Evolutionary conservation across 176 grass and related monocot genomes (phyloP), one percentile per base, ranked within the genome.

Genomic region (Oryza rufipogon): DNA sequence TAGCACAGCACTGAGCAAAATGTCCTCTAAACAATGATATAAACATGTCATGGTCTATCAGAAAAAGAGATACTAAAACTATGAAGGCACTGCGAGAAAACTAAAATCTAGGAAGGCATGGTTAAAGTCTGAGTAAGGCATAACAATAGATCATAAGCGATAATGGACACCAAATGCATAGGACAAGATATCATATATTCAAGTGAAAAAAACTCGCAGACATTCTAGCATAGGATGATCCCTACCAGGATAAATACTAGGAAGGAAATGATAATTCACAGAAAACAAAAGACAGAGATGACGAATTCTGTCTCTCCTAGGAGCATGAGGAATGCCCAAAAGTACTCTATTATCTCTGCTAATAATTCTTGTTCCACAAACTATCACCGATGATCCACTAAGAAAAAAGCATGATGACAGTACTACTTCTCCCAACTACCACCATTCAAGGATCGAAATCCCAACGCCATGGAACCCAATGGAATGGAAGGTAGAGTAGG

Each of bases 1-100:
- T 11, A 58, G 23, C 51, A 58, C 73, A 82, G 58, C 56, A 45
- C 16, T 9, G 49, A 83, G 49, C 30, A 32, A 75, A 87, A 60
- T 28, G 8, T 15, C 65, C 11, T 75, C 63, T 63, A n/a, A 15
- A 70, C 1, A 80, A 64, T 49, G 26, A 11, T 12, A 82, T 38
- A 23, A 73, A 13, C 19, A n/a, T 75, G 79, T 83, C 60, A 90
- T 73, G 70, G 0, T 9, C 36, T 16, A 30, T 61, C 11, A 30
- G 64, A 30, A 9, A 4, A 67, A 48, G 19, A 60, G 36, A 7
- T 1, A 7, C 8, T 10, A 16, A 13, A 78, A 38, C 34, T 56
- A 66, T 6, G 22, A 6, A 32, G 51, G 36, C 1, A 14, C 11
- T 83, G 47, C 75, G 22, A 38, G 19, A 82, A 68, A 10, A 63